A percentile compares a stretch with the other conserved stretches of the same genome.
Conservation (phyloP, 2,329 filamentous ascomycete genomes). For the Escovopsis weberi region DNA sequence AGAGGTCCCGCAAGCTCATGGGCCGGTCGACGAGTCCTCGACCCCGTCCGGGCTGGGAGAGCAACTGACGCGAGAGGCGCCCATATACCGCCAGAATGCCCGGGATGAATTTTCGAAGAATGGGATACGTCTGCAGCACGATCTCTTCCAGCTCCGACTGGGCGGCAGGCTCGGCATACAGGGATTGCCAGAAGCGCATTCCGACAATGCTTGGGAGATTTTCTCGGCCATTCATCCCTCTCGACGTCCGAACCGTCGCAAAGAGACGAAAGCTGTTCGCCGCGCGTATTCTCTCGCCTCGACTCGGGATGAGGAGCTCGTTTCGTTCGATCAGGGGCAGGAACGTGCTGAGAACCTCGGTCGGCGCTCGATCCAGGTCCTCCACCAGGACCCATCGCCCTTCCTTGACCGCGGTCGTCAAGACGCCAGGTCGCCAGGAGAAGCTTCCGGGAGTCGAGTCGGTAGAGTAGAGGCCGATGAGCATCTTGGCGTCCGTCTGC, state of each 20-base stretch:
- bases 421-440: slow-evolving; percentile 77
- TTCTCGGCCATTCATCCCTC: slow-evolving; percentile 51
- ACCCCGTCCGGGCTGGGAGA: slow-evolving; percentile 29
- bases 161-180: slow-evolving; percentile 53
- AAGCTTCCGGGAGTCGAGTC: slow-evolving; percentile 81
- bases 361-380: slow-evolving; percentile 86
- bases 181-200: slow-evolving; percentile 68
- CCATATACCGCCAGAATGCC: slow-evolving; percentile 46
- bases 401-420: slow-evolving; percentile 87
- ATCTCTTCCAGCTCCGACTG: slow-evolving; percentile 61
- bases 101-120: slow-evolving; percentile 47
- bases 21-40: slow-evolving; percentile 35
- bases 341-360: slow-evolving; percentile 85
- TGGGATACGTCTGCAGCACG: slow-evolving; percentile 54
- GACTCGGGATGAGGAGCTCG: slow-evolving; percentile 79
- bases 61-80: slow-evolving; percentile 30
- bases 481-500: slow-evolving; percentile 93
- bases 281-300: slow-evolving; percentile 73
- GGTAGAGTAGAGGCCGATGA: slow-evolving; percentile 87
- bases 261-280: slow-evolving; percentile 79
- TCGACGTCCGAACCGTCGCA: slow-evolving; percentile 71
- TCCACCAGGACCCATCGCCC: slow-evolving; percentile 96
- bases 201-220: slow-evolving; percentile 65
- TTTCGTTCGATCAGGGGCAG: slow-evolving; percentile 83
- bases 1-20: slow-evolving; percentile 59